Conservation (phyloP, 805 yeast genomes). For the Schwanniomyces occidentalis region DNA sequence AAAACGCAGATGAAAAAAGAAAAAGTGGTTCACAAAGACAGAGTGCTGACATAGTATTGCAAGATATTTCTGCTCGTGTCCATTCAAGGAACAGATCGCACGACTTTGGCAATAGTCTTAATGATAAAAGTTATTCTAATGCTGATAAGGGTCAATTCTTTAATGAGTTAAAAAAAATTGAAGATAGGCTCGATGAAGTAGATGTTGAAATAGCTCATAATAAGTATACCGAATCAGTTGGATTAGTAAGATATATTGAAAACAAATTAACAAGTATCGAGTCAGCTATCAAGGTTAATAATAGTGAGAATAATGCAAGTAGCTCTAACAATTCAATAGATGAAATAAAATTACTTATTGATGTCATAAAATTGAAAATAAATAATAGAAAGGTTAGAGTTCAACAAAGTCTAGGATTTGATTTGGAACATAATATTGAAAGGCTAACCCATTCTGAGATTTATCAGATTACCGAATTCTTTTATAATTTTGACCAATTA, state of each 20-base stretch:
- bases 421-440: conserved; percentile 34
- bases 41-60: conserved; percentile 46
- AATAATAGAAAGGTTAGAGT: conserved; percentile 36
- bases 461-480: conserved; percentile 34
- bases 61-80: conserved; percentile 60
- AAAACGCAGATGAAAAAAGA: conserved; percentile 28
- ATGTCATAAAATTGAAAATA: conserved; percentile 43
- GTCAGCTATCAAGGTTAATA: conserved; percentile 15
- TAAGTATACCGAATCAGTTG: conserved; percentile 48
- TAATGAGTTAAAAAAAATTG: conserved; percentile 52
- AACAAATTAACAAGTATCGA: conserved; percentile 30
- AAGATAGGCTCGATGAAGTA: conserved; percentile 65
- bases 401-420: conserved; percentile 39
- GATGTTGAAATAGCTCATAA: conserved; percentile 68
- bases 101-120: conserved; percentile 32
- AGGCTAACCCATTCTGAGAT: conserved; percentile 30
- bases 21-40: conserved; percentile 27
- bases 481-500: conserved; percentile 34
- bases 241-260: conserved; percentile 39
- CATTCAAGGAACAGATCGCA: conserved; percentile 59
- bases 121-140: conserved; percentile 7
- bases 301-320: conserved; percentile 5
- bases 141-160: conserved; percentile 34
- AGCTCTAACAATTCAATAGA: conserved; percentile 13
- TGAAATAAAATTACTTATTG: conserved; percentile 31